Conservation (phyloP, 331 rosid species). For the Dryas integrifolia region DNA sequence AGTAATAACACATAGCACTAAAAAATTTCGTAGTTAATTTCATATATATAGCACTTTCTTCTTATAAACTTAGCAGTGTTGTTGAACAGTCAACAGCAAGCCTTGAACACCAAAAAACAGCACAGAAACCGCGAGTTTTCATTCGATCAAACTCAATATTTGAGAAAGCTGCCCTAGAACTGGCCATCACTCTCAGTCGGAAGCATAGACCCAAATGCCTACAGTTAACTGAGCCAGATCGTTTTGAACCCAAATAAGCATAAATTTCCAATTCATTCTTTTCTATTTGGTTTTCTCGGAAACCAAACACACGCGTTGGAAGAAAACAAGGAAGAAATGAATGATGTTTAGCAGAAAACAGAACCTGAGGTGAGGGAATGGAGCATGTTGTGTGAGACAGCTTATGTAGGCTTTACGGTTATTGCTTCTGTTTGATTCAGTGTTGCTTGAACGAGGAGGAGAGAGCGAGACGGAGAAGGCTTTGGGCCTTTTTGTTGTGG, state of each 20-base stretch:
- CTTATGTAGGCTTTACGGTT: not conserved
- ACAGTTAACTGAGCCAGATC: not conserved
- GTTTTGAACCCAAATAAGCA: constrained; percentile 1
- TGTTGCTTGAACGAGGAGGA: not conserved
- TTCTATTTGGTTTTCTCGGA: not conserved
- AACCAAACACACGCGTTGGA: not conserved
- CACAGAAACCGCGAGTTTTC: not conserved
- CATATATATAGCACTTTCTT: not conserved
- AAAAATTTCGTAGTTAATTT: too few species aligned
- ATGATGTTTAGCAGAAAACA: not conserved
- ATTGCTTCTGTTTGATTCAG: not conserved
- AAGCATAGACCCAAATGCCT: not conserved
- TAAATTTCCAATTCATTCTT: not conserved
- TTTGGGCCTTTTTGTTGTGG: not conserved
- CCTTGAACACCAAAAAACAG: not conserved
- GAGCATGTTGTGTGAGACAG: constrained; percentile 11
- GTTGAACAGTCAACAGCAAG: not conserved
- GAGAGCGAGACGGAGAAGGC: not conserved
- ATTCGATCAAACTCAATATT: not conserved
- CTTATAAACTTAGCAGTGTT: not conserved
- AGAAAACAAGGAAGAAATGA: not conserved
- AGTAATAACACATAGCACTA: not conserved
- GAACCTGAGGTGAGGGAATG: constrained; percentile 26
- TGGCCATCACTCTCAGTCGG: constrained; percentile 1
- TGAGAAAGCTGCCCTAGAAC: constrained; percentile 1